These are phyloP conservation scores for Luzula sylvatica DNA, from an alignment of 176 grass and related monocot genomes.

Conservation along the genomic window DNA sequence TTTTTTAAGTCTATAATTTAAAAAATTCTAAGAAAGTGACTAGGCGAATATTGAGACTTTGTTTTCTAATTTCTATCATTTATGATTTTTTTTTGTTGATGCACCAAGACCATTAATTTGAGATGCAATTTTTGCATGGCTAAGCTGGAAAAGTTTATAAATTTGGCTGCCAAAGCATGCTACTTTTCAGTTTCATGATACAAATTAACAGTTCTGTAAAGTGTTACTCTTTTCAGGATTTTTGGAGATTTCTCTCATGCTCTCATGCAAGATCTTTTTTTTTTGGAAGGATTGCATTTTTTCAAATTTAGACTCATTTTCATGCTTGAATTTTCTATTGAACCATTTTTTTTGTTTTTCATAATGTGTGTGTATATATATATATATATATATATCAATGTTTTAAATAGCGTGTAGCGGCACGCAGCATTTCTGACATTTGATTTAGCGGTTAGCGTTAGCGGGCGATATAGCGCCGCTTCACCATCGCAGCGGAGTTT, in stretches of 20 bases:
- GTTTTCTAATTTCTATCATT: conserved; percentile 4
- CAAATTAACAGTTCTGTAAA: conserved; percentile 1
- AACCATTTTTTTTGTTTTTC: not conserved
- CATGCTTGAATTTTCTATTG: not conserved
- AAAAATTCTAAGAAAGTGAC: not conserved
- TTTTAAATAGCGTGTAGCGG: too few relatives aligned
- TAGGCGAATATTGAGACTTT: not conserved
- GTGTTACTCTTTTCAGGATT: not conserved
- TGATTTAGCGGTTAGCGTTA: too few relatives aligned
- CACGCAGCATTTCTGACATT: too few relatives aligned
- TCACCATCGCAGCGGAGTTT: too few relatives aligned
- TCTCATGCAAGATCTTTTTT: not conserved
- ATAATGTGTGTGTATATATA: not conserved
- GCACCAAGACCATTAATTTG: too few relatives aligned
- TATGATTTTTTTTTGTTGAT: too few relatives aligned
- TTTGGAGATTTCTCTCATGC: not conserved
- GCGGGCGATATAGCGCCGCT: too few relatives aligned
- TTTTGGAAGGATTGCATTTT: not conserved
- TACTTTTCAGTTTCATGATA: conserved; percentile 16
- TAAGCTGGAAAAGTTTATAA: conserved; percentile 25
- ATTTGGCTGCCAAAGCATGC: conserved; percentile 17
- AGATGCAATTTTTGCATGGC: conserved; percentile 16
- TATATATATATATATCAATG: too few relatives aligned
- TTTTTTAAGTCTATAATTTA: too few relatives aligned
- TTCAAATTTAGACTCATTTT: not conserved